A percentile compares a stretch with the other conserved stretches of the same genome.
These are phyloP conservation scores for Sherardia arvensis DNA, from an alignment of 257 asterid genomes.

Conservation along the genomic window DNA sequence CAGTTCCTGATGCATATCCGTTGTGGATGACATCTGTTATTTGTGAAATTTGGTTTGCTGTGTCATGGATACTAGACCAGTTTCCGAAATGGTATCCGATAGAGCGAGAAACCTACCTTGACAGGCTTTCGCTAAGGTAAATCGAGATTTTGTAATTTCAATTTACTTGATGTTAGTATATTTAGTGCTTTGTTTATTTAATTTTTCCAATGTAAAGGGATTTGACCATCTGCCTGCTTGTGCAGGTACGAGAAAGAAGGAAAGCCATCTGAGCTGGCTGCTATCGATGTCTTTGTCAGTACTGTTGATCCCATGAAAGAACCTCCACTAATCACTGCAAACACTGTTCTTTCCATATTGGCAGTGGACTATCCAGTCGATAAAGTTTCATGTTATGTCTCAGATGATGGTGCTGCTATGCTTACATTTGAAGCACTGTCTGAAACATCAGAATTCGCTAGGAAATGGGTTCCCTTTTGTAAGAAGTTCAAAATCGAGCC, in stretches of 20 bases:
- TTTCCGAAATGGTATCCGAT: conserved; percentile 92
- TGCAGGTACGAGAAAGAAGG: conserved; percentile 82
- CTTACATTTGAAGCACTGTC: conserved; percentile 83
- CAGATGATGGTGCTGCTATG: conserved; percentile 94
- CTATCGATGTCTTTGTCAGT: conserved; percentile 67
- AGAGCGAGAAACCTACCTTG: conserved; percentile 84
- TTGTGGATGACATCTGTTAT: conserved; percentile 88
- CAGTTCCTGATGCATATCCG: conserved; percentile 69
- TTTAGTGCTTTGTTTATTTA: background rate
- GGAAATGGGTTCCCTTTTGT: conserved; percentile 83
- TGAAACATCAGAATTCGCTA: conserved; percentile 70
- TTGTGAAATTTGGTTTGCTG: conserved; percentile 92
- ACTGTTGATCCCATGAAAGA: conserved; percentile 87
- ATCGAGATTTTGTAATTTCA: background rate
- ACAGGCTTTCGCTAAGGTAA: conserved; percentile 77
- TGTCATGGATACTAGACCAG: conserved; percentile 93
- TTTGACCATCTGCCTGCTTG: background rate
- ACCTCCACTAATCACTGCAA: conserved; percentile 76
- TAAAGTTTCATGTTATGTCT: conserved; percentile 69
- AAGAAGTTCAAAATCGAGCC: conserved; percentile 77
- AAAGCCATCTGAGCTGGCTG: conserved; percentile 58
- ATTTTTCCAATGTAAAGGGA: background rate
- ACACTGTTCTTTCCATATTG: conserved; percentile 77
- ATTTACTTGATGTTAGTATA: background rate
- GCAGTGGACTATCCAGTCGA: conserved; percentile 82